Evolutionary conservation across 345 rosid genomes (phyloP), one percentile per base, ranked within the genome.

Genomic region (Arabidopsis arenosa): DNA sequence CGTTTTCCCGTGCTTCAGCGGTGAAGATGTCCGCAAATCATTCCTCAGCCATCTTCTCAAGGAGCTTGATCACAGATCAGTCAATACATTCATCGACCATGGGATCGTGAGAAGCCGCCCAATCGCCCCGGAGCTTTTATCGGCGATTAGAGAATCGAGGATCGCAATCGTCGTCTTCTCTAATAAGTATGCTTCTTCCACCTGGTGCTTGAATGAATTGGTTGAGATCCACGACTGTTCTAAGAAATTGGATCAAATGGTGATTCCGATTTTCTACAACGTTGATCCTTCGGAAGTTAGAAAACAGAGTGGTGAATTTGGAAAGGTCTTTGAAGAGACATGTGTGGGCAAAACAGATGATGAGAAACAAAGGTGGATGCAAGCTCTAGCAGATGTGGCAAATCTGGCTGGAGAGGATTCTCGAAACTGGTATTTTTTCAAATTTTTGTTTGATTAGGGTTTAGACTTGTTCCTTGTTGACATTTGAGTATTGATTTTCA

Each of bases 251-350:
- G 12, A 5, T 15, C 51, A 36, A 51, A 49, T 10, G n/a, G 55
- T 73, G 48, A 35, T 73, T 9, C 57, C 79, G 0, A 18, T 75
- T 66, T 75, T 75, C 43, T 66, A 66, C 53, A 6, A 15, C 2
- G 67, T 75, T 13, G 73, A 67, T 67, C 68, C 74, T 33, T 67
- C 68, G 0, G 2, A 75, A 15, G 62, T 75, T 5, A 13, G 62
- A 15, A 75, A 75, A 10, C 74, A 75, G 44, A 48, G 10, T 0
- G 68, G 61, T 12, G 21, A 9, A 0, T 75, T 75, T 9, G 74
- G 61, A 0, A 2, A 58, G 3, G 28, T 33, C 9, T 67, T 75
- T 26, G 0, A 4, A 0, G 0, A 52, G 2, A 73, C 70, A 3
- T 54, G 70, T 5, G 0, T 8, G 15, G 21, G 54, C 0, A 63